Evolutionary conservation across 495 filamentous ascomycete genomes (phyloP), one percentile per base, ranked within the genome.

Genomic region (Penicillium herquei): DNA sequence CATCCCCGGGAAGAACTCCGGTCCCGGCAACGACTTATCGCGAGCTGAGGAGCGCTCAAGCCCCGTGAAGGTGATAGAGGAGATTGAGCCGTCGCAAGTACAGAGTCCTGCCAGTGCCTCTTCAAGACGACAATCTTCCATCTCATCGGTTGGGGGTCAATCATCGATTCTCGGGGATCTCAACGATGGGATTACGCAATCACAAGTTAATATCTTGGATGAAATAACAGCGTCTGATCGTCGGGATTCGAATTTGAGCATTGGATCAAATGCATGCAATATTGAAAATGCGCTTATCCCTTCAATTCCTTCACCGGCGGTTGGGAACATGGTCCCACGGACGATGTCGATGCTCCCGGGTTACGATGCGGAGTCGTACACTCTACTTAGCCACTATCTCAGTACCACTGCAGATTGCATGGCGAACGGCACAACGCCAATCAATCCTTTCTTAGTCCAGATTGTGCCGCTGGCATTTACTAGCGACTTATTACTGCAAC

Each of bases 381-480:
- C 67, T 35, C 59, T 73, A 18, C 62, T 73, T 7, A 72, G 69
- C 37, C 70, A 73, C 49, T 73, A 73, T 47, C 54, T 73, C 9
- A 62, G 63, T 14, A 73, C 64, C 0, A 73, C 70, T 11, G 70
- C 70, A 12, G 70, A 73, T 13, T 68, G 66, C 30, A 73, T 73
- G 70, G 70, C 70, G 34, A 73, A 73, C 47, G 69, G 69, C 6
- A 69, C 70, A 7, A 73, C 70, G 0, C 70, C 70, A 1, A 51
- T 73, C 52, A 73, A 73, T 35, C 70, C 69, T 0, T 73, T 73
- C 40, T 41, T 73, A 8, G 70, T 73, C 3, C 70, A 73, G 41
- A 70, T 73, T 47, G 69, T 73, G 1, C 70, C 70, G 3, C 56
- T 73, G 4, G 70, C 70, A 16, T 73, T 73, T 34, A 69, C 62